phyloP scores from a whole-genome alignment of 805 yeast species.

The Yamadazyma endophytica region DNA sequence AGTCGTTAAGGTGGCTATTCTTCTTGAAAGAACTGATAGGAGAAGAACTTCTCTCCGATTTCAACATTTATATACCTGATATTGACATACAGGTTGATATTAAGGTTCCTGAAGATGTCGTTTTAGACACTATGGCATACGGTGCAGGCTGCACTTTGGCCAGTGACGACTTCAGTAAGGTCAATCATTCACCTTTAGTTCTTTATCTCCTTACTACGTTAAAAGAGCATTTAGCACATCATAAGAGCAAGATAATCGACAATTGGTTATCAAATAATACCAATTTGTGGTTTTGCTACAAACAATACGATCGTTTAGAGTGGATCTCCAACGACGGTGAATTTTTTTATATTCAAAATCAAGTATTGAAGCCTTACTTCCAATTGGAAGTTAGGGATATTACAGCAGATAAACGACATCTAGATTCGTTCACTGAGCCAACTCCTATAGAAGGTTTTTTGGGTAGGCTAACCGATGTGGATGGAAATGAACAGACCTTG shows the following conservation, averaged over 20 bases:
- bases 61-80: constrained; percentile 43
- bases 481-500: constrained; percentile 38
- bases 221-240: constrained; percentile 20
- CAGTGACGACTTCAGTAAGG: constrained; percentile 3
- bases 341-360: constrained; percentile 24
- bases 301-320: constrained; percentile 70
- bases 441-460: constrained; percentile 79
- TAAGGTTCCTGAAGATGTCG: constrained; percentile 39
- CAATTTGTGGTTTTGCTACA: constrained; percentile 51
- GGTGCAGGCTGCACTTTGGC: too few species aligned
- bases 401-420: constrained; percentile 2
- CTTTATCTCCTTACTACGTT: constrained; percentile 38
- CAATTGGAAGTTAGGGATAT: constrained; percentile 55
- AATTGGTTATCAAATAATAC: constrained; percentile 19
- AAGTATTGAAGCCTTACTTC: constrained; percentile 31
- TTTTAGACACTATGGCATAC: constrained; percentile 16
- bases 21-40: constrained; percentile 50
- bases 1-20: constrained; percentile 62
- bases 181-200: constrained; percentile 22
- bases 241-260: constrained; percentile 1
- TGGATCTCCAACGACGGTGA: constrained; percentile 31
- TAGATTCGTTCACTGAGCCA: constrained; percentile 34
- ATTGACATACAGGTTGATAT: constrained; percentile 43
- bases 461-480: constrained; percentile 47
- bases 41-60: constrained; percentile 16